Evolutionary conservation across 441 rosid genomes (phyloP), one percentile per base, ranked within the genome.

Genomic region (Lepidium campestre): DNA sequence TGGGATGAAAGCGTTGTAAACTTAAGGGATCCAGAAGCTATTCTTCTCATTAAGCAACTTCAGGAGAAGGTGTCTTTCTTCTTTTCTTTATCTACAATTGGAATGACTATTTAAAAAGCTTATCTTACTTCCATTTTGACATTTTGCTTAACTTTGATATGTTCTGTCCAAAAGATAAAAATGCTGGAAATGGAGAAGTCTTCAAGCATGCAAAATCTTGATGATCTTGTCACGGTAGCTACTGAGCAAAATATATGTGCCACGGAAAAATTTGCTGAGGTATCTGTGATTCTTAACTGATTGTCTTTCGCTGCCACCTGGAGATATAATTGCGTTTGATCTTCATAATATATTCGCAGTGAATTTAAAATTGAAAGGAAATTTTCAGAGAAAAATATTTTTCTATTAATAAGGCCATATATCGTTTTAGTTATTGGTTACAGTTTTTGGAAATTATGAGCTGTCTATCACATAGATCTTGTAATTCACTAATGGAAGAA

Each of bases 1-100:
- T n/a, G 27, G 31, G 75, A 57, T 71, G 86, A 83, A 50, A 81
- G 70, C 68, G 48, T 23, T 73, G 71, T 56, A 41, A 72, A 80
- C 65, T 58, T 55, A 60, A 74, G 82, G 75, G 95, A 86, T 79
- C 82, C 80, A 5, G 95, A 89, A 75, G 80, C 83, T 74, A 82
- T 81, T 73, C 75, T 76, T 79, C 86, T 88, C 63, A 86, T 87
- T 79, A 86, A 86, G 79, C 91, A 86, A 79, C 97, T 93, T 49
- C 88, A 90, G 74, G 96, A 89, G 81, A 90, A 90, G 97, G 99
- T 91, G 57, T 52, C 19, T 71, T 62, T 78, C 62, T 25, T 57
- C 46, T 62, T 47, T 15, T 55, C 35, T 39, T 65, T 67, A 46
- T 48, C 44, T 36, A 62, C 65, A 67, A 31, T 36, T 27, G 40